These are phyloP conservation scores for Phyllosticta citrichinensis DNA, from an alignment of 2,329 filamentous ascomycete genomes.

Conservation along the genomic window DNA sequence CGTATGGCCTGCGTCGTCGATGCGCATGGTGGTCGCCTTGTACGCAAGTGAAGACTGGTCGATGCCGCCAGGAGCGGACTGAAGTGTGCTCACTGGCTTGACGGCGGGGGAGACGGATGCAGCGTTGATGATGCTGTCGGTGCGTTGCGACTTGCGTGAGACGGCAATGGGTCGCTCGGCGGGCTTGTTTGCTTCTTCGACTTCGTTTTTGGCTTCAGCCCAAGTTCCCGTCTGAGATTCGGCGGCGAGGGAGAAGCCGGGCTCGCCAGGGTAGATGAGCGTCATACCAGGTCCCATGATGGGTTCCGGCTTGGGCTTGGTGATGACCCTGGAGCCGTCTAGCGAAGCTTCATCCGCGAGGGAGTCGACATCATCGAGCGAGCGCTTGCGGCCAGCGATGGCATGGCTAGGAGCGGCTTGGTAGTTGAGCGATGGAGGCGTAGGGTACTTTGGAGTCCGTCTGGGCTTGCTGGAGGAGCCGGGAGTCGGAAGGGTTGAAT, in stretches of 20 bases:
- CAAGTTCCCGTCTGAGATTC: constrained; percentile 62
- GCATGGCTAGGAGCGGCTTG: constrained; percentile 30
- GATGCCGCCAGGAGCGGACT: constrained; percentile 18
- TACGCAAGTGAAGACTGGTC: constrained; percentile 13
- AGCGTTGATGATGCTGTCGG: constrained; percentile 29
- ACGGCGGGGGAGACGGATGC: constrained; percentile 18
- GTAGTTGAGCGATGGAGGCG: constrained; percentile 34
- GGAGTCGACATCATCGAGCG: constrained; percentile 61
- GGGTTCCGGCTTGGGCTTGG: constrained; percentile 54
- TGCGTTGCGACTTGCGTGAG: constrained; percentile 56
- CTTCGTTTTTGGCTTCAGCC: constrained; percentile 55
- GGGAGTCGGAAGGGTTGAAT: constrained; percentile 20
- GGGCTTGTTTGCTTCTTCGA: constrained; percentile 34
- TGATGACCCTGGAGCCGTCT: constrained; percentile 39
- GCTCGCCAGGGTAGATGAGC: constrained; percentile 54
- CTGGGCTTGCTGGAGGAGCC: constrained; percentile 23
- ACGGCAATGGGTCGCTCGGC: constrained; percentile 35
- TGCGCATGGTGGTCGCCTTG: constrained; percentile 29
- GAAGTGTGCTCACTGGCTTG: constrained; percentile 1
- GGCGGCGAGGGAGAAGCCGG: constrained; percentile 50
- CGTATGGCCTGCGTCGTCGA: constrained; percentile 49
- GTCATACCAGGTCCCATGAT: constrained; percentile 64
- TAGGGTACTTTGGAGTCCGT: constrained; percentile 30
- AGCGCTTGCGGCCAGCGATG: constrained; percentile 61
- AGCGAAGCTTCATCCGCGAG: constrained; percentile 44